Conservation (phyloP, 345 rosid genomes). For the Erysimum cheiranthoides region DNA sequence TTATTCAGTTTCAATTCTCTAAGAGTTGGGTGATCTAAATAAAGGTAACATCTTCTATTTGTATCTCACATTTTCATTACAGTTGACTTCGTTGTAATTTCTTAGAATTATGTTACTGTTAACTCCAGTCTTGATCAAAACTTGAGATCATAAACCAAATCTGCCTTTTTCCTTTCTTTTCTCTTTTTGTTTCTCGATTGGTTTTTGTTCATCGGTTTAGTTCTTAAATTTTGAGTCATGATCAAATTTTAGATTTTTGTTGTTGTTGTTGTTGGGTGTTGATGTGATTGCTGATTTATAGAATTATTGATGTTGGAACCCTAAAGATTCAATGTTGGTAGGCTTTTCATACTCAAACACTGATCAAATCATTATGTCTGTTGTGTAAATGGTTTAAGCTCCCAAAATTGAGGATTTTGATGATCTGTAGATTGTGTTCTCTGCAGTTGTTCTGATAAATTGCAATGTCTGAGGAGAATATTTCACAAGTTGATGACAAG, state of each 20-base stretch:
- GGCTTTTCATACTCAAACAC: constrained; percentile 5
- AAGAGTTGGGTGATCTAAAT: constrained; percentile 32
- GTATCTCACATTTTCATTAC: constrained; percentile 18
- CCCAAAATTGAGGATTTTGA: neutral
- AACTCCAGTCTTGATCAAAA: constrained; percentile 7
- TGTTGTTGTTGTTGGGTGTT: constrained; percentile 8
- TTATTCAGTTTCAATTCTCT: constrained; percentile 28
- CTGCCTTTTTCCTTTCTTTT: neutral
- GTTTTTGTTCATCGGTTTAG: neutral
- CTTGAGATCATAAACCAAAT: constrained; percentile 34
- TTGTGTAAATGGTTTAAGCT: neutral
- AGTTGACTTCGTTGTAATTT: constrained; percentile 26
- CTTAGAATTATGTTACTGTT: neutral
- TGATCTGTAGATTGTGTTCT: neutral
- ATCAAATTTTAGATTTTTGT: neutral
- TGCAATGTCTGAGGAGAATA: constrained; percentile 42
- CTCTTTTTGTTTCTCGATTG: neutral
- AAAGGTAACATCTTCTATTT: constrained; percentile 42
- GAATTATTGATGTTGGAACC: constrained; percentile 4
- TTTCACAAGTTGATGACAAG: constrained; percentile 40
- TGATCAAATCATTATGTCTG: constrained; percentile 7
- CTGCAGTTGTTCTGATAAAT: constrained; percentile 19
- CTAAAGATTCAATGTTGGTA: constrained; percentile 17
- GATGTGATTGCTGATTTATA: constrained; percentile 12
- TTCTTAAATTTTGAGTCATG: neutral